Conservation (phyloP, 192 early-diverging fungal genomes). For the Coemansia asiatica region DNA sequence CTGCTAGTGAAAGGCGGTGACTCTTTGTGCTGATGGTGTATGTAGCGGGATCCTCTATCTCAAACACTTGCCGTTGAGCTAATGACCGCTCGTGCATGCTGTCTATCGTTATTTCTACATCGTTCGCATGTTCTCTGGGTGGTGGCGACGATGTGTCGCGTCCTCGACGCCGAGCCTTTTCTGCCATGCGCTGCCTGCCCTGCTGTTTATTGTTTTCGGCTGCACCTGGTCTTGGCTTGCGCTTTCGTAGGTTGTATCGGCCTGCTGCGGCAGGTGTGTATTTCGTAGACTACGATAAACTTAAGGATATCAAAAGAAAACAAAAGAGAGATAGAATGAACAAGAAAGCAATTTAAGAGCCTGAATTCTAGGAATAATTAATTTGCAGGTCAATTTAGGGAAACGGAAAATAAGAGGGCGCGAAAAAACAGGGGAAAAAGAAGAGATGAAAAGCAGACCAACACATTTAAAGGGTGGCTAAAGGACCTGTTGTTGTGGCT, state of each 20-base stretch:
- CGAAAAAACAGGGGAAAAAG: not conserved
- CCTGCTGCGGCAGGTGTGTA: not conserved
- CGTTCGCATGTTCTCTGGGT: constrained; percentile 15
- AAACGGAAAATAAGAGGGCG: not conserved
- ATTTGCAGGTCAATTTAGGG: not conserved
- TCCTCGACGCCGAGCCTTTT: constrained; percentile 35
- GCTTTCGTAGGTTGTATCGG: constrained; percentile 1
- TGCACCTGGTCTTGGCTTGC: constrained; percentile 3
- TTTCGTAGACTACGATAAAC: not conserved
- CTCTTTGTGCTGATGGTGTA: constrained; percentile 15
- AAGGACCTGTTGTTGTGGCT: not conserved
- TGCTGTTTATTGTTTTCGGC: constrained; percentile 4
- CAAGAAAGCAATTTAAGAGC: not conserved
- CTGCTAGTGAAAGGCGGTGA: constrained; percentile 1
- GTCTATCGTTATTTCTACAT: constrained; percentile 46
- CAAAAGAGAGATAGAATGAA: not conserved
- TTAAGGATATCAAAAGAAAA: no score
- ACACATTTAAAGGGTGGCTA: not conserved
- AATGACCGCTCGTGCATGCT: constrained; percentile 26
- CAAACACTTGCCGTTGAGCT: constrained; percentile 35
- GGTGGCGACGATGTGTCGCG: constrained; percentile 15
- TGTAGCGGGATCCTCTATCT: constrained; percentile 45
- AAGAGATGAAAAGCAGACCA: not conserved
- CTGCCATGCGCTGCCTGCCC: constrained; percentile 17
- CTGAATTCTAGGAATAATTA: not conserved